These are phyloP conservation scores for Vaccinium myrtillus DNA, from an alignment of 148 eudicot species.

Conservation along the genomic window DNA sequence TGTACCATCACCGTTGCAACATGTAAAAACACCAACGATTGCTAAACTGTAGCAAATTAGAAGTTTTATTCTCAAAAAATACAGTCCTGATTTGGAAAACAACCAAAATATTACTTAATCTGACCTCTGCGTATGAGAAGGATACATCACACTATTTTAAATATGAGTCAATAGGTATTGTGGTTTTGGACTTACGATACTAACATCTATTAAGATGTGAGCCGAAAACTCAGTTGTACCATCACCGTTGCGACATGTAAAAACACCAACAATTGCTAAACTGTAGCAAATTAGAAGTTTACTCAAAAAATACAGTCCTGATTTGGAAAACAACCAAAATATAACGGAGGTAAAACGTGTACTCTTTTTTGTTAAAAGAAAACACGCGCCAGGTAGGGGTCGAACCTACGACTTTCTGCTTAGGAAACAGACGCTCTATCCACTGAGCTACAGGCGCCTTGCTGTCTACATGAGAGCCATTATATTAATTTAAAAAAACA, in stretches of 20 bases:
- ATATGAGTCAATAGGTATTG: background rate
- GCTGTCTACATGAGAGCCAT: fast-evolving
- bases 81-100: background rate
- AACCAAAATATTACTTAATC: background rate
- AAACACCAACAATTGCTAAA: background rate
- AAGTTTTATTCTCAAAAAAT: background rate
- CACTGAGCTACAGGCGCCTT: slow-evolving; percentile 4
- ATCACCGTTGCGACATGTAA: background rate
- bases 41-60: background rate
- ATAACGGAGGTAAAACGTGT: background rate
- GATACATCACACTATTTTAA: background rate
- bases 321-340: background rate
- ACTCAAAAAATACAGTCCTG: background rate
- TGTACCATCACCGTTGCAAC: background rate
- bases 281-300: background rate
- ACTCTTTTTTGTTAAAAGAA: background rate
- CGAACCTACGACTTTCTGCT: slow-evolving; percentile 11
- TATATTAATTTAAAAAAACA: background rate
- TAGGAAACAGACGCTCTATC: slow-evolving; percentile 12
- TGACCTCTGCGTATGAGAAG: background rate
- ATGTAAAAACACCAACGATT: background rate
- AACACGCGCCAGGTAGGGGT: background rate
- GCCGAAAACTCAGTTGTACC: background rate
- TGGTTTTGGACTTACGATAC: background rate
- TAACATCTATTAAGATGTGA: background rate